These are phyloP conservation scores for Haplographium delicatum DNA, from an alignment of 495 filamentous ascomycete species.

Conservation along the genomic window DNA sequence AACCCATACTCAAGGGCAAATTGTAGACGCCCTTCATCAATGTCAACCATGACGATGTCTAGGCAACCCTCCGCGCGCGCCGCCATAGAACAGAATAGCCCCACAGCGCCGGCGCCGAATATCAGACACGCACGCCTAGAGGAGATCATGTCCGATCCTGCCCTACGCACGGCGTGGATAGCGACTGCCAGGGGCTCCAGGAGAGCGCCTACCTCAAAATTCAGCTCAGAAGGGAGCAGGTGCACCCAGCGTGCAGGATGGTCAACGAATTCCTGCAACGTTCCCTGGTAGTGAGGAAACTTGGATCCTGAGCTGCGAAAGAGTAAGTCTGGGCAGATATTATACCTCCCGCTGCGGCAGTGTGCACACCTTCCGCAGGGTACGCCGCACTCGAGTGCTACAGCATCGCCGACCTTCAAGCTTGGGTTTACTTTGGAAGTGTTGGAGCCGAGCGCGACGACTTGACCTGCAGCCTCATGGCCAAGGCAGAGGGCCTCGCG, in stretches of 20 bases:
- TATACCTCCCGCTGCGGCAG: constrained; percentile 65
- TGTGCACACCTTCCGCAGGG: constrained; percentile 62
- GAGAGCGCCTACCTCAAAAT: constrained; percentile 63
- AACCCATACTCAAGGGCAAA: constrained; percentile 66
- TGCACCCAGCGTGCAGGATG: constrained; percentile 64
- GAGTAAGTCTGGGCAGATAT: constrained; percentile 69
- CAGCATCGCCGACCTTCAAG: constrained; percentile 57
- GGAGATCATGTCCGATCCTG: constrained; percentile 39
- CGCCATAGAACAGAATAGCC: constrained; percentile 62
- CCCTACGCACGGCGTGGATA: constrained; percentile 63
- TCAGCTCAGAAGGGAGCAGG: constrained; percentile 54
- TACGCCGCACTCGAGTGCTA: constrained; percentile 69
- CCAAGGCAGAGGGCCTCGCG: constrained; percentile 54
- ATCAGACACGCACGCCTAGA: constrained; percentile 46
- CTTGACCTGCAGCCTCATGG: constrained; percentile 51
- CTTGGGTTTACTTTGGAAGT: constrained; percentile 22
- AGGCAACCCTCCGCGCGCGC: constrained; percentile 49
- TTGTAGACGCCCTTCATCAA: constrained; percentile 59
- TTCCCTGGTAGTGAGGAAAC: constrained; percentile 73
- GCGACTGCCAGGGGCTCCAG: constrained; percentile 75
- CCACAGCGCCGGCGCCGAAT: constrained; percentile 75
- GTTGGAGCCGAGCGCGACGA: constrained; percentile 42
- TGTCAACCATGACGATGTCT: constrained; percentile 68
- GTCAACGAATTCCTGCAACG: constrained; percentile 68
- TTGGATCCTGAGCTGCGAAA: constrained; percentile 72